Evolutionary conservation across 2,329 filamentous ascomycete genomes (phyloP), one percentile per base, ranked within the genome.

Genomic region (Fusarium avenaceum): DNA sequence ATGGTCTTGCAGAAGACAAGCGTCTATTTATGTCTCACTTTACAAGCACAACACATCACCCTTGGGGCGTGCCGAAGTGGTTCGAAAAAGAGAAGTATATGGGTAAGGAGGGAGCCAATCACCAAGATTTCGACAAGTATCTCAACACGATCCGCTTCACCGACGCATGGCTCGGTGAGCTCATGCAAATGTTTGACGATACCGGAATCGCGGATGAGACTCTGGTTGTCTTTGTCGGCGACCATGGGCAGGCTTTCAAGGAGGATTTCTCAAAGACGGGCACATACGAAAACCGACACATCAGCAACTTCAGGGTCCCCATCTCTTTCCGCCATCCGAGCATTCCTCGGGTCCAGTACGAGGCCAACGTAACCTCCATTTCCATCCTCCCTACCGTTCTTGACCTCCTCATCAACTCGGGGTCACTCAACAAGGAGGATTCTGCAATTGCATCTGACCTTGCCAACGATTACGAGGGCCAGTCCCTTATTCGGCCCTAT

Each of bases 21-120:
- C 74, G 77, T 15, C 59, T 78, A 13, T 79, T 79, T 46, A 63
- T 79, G 38, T 74, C 76, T 3, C 77, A 79, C 40, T 68, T 79
- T 10, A 79, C 77, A 20, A 78, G 77, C 65, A 79, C 76, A 24
- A 75, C 73, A 3, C 77, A 79, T 45, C 77, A 78, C 42, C 75
- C 76, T 3, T 79, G 69, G 69, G 65, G 66, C 2, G 50, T 69
- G 3, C 69, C 69, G 14, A 63, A 72, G 46, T 72, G 63, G 66
- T 72, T 78, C 33, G 71, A 76, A 3, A 60, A 59, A 6, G 64
- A 72, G 26, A 63, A 70, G 39, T 72, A 72, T 8, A 70, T 72
- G 73, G 42, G 75, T 64, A 57, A 62, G 40, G 10, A 73, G 67
- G 38, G 67, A 52, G 35, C 54, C 20, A 65, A 65, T 11, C 57